Evolutionary conservation across 345 rosid species (phyloP), one percentile per base, ranked within the genome.

Genomic region (Melastoma malabathricum): DNA sequence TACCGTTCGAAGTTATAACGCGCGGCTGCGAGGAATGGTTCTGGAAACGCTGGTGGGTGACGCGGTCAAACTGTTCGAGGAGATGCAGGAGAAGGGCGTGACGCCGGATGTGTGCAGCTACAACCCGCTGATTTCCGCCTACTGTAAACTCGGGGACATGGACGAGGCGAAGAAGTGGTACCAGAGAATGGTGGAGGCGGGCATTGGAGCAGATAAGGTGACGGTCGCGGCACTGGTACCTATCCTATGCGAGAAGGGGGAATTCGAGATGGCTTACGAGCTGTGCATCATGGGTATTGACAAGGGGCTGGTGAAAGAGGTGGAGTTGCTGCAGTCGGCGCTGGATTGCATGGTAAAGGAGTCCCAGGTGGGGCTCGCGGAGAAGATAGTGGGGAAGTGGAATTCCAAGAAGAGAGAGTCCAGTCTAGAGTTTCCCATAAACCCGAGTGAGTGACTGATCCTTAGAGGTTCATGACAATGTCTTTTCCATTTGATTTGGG

Each of bases 101-200:
- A 12, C 23, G 47, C 67, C 63, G 4, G 61, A 73, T 54, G 49
- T 48, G 7, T 46, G 50, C 5, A 62, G 69, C 47, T 69, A 54
- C 50, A 69, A 63, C 45, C 64, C 64, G 15, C 27, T 73, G 59
- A 63, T 73, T 3, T 34, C 41, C 1, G 67, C 64, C 23, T 69
- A 46, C 51, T 55, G 59, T 39, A 47, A 51, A 12, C 54, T 31
- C 12, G 64, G 17, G 13, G 58, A 62, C 38, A 19, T 57, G 51
- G 56, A 59, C 58, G 68, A 58, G 31, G 72, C 50, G 13, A 69
- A 65, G 64, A 14, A 8, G 4, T 69, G 78, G 72, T 65, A 65
- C 45, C 34, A 13, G 31, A 38, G 41, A 39, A 53, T 66, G 7
- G n/a, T 27, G 55, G 53, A 48, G 29, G 47, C 43, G 16, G 54